Conservation (phyloP, 139 green algal species). For the Chlorella sp. region DNA sequence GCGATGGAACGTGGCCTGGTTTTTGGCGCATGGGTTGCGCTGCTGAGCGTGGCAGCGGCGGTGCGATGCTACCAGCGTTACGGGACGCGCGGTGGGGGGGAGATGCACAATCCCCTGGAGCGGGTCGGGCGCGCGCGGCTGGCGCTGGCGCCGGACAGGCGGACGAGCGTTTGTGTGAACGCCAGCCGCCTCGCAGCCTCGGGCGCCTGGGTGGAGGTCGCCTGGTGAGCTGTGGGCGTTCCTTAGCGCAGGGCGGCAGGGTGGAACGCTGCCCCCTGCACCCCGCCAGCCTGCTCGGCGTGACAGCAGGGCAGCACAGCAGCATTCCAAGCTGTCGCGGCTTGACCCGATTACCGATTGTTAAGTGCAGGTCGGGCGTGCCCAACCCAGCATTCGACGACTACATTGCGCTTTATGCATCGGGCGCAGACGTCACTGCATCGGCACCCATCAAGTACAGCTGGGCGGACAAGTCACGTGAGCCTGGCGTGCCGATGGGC, state of each 20-base stretch:
- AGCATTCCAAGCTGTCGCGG: neutral
- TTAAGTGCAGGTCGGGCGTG: constrained; percentile 1
- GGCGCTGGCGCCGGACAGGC: neutral
- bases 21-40: too few relatives aligned
- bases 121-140: neutral
- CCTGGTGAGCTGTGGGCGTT: constrained; percentile 7
- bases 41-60: too few relatives aligned
- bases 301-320: neutral
- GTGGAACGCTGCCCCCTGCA: neutral
- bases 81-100: too few relatives aligned
- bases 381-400: constrained; percentile 24
- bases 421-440: neutral
- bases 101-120: constrained; percentile 23
- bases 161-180: constrained; percentile 8
- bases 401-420: constrained; percentile 38
- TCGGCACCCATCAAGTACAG: constrained; percentile 41
- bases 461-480: constrained; percentile 8
- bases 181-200: neutral
- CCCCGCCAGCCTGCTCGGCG: neutral
- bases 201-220: constrained; percentile 15
- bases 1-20: too few relatives aligned
- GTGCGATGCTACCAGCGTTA: too few relatives aligned
- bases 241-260: neutral
- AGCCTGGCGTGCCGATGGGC: neutral
- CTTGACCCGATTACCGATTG: neutral